phyloP scores from a whole-genome alignment of 495 filamentous ascomycete genomes.

The Aspergillus bertholletiae region DNA sequence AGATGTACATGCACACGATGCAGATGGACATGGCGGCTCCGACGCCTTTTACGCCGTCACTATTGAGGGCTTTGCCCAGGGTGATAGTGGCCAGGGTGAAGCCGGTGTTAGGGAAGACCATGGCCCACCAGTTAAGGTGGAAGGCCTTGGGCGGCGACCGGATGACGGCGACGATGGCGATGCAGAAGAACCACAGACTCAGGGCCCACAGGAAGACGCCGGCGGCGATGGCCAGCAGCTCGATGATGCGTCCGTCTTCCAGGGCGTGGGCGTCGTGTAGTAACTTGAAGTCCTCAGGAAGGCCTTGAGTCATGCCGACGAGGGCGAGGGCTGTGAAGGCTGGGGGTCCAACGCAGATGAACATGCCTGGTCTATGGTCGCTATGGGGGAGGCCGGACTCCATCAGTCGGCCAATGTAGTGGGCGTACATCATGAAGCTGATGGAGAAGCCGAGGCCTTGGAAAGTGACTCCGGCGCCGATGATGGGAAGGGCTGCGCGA shows the following conservation, averaged over 20 bases:
- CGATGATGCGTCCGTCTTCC: constrained; percentile 36
- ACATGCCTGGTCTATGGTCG: constrained; percentile 58
- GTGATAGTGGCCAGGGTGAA: constrained; percentile 46
- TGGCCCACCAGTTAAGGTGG: constrained; percentile 49
- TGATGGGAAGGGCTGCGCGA: constrained; percentile 35
- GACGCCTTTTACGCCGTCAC: constrained; percentile 36
- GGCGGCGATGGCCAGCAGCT: constrained; percentile 44
- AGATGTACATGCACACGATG: constrained; percentile 54
- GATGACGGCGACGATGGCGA: constrained; percentile 53
- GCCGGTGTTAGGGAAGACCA: constrained; percentile 48
- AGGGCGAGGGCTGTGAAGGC: constrained; percentile 68
- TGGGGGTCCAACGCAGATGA: constrained; percentile 67
- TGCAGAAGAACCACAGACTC: constrained; percentile 68
- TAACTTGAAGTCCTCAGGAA: constrained; percentile 35
- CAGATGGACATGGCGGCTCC: constrained; percentile 43
- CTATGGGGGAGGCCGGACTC: constrained; percentile 51
- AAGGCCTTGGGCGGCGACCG: constrained; percentile 47
- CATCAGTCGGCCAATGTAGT: constrained; percentile 58
- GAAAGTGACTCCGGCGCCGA: constrained; percentile 42
- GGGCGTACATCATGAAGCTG: constrained; percentile 45
- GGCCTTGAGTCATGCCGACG: constrained; percentile 56
- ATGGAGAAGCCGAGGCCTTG: constrained; percentile 45
- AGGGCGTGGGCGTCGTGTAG: constrained; percentile 22
- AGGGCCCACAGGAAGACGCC: constrained; percentile 68
- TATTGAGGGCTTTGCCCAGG: constrained; percentile 38